Base-by-base conservation (phyloP, 176 grass and related monocot genomes). In the Aegilops umbellulata region DNA sequence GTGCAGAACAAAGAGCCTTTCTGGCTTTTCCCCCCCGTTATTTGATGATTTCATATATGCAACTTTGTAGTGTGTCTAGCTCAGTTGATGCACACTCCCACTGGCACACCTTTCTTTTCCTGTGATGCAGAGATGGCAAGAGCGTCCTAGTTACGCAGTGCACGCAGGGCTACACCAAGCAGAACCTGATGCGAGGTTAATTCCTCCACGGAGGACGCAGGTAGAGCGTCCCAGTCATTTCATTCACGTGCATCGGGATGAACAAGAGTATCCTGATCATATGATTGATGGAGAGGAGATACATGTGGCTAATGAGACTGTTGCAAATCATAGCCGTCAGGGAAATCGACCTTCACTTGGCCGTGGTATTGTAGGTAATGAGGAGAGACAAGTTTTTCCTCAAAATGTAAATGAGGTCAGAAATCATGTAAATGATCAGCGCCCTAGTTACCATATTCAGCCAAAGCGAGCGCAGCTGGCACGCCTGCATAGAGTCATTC, bases 241-340 rank as follows among this genome's bases (percentile, higher is more conserved):
- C 69, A 72, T 83, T 7, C 72, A 75, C 8, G 24, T 72, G 19
- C 47, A 60, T 15, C 22, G n/a, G 13, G 49, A 69, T 38, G 47
- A 82, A 57, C 47, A 72, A 38, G 47, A 83, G 47, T 57, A 35
- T 39, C 47, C 2, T 27, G 31, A 83, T 83, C 47, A 41, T 83
- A 24, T 60, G 51, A 27, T 36, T 71, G 66, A 58, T 73, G 4
- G 66, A 60, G 66, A 72, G n/a, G 81, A 72, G 32, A 26, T 65
- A 65, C 78, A 23, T 25, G 35, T 14, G 75, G 10, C 25, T 68
- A 4, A 24, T 68, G 42, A 53, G 41, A 68, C 65, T 69, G 42
- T 53, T 69, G 29, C 42, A 69, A 69, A 47, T 22, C 16, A 34
- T 82, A 82, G 19, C 64, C 27, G 10, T n/a, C 79, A 69, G 64